These are phyloP conservation scores for Podaxis sp. DNA, from an alignment of 768 basidiomycete genomes.

Conservation along the genomic window DNA sequence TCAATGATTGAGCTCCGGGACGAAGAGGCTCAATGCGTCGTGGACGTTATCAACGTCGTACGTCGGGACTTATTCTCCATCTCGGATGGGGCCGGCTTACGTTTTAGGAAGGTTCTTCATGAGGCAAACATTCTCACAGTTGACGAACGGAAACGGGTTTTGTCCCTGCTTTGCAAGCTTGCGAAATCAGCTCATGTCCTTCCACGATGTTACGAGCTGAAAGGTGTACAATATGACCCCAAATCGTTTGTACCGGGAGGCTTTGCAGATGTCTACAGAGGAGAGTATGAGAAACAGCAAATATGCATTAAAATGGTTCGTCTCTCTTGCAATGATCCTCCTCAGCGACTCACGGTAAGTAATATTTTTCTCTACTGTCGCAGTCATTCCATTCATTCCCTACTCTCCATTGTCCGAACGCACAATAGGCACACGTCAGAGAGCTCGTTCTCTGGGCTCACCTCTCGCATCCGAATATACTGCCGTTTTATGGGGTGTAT, in stretches of 20 bases:
- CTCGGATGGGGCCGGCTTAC: neutral
- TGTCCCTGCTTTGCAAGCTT: neutral
- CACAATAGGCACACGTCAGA: neutral
- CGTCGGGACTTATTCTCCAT: neutral
- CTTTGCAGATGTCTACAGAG: constrained; percentile 1
- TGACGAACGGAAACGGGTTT: neutral
- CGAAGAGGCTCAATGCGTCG: neutral
- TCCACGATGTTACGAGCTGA: neutral
- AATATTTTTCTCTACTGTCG: too few relatives aligned
- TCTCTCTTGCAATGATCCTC: neutral
- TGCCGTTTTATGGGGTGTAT: too few relatives aligned
- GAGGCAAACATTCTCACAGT: neutral
- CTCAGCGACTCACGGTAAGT: neutral
- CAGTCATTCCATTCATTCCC: too few relatives aligned
- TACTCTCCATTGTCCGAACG: too few relatives aligned
- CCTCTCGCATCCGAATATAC: too few relatives aligned
- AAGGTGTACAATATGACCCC: neutral
- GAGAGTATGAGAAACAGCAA: neutral
- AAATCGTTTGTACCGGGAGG: neutral
- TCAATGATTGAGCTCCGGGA: neutral
- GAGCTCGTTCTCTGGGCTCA: too few relatives aligned
- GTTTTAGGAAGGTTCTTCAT: neutral
- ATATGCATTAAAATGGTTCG: constrained; percentile 1
- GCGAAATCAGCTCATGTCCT: neutral
- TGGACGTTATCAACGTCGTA: neutral